These are phyloP conservation scores for Evansstolkia leycettana DNA, from an alignment of 495 filamentous ascomycete species.

Conservation along the genomic window DNA sequence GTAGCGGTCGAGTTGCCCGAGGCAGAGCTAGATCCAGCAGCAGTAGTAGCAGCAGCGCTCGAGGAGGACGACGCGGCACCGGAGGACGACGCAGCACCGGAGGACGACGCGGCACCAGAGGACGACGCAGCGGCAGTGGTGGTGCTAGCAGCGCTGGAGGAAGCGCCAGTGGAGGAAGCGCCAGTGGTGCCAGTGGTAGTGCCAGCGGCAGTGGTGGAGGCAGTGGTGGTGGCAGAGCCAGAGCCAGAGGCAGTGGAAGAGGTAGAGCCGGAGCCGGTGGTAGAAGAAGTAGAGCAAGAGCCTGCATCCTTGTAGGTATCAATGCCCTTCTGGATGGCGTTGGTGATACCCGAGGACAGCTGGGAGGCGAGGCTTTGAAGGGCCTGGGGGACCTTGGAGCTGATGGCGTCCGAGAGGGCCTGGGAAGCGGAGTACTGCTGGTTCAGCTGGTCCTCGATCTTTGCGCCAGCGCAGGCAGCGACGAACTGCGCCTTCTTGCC, in stretches of 20 bases:
- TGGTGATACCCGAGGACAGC: constrained; percentile 20
- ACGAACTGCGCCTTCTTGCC: constrained; percentile 23
- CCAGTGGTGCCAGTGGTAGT: constrained; percentile 6
- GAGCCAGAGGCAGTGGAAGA: constrained; percentile 4
- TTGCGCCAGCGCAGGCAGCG: constrained; percentile 15
- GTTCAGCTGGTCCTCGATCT: constrained; percentile 14
- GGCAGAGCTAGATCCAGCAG: constrained; percentile 3
- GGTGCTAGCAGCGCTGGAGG: constrained; percentile 2
- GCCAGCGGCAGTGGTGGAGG: neutral
- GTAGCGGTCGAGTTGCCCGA: constrained; percentile 6
- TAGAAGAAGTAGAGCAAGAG: neutral
- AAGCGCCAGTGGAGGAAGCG: constrained; percentile 1
- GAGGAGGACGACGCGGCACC: constrained; percentile 4
- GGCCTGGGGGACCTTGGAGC: constrained; percentile 19
- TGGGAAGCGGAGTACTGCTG: constrained; percentile 19
- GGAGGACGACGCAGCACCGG: constrained; percentile 8
- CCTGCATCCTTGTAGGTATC: constrained; percentile 10
- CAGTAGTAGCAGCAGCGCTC: constrained; percentile 1
- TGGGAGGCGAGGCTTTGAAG: constrained; percentile 12
- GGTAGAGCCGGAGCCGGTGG: constrained; percentile 4
- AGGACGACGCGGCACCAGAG: neutral
- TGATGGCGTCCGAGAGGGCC: constrained; percentile 17
- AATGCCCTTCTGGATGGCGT: constrained; percentile 19
- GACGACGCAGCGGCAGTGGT: constrained; percentile 1
- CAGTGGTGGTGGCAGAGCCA: constrained; percentile 6